Percentiles rank a stretch among this genome's conserved stretches.
These are phyloP conservation scores for Ogataea pilisensis DNA, from an alignment of 805 yeast genomes.

Conservation along the genomic window DNA sequence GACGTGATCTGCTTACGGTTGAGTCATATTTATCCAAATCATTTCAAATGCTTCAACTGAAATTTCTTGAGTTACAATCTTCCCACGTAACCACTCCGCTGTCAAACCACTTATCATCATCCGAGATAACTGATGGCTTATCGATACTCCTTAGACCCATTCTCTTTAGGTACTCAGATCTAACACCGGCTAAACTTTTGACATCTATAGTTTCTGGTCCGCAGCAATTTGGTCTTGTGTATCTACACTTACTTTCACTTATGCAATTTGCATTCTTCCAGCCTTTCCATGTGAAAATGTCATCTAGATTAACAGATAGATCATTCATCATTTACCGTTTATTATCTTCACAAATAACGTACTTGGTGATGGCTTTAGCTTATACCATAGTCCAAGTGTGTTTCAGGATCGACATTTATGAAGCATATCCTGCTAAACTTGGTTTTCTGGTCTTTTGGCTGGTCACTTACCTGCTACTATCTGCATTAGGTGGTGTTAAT, in stretches of 20 bases:
- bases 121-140: conserved; percentile 3
- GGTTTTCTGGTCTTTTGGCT: conserved; percentile 74
- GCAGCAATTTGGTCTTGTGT: conserved; percentile 66
- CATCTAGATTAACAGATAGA: conserved; percentile 39
- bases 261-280: conserved; percentile 59
- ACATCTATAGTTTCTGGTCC: conserved; percentile 55
- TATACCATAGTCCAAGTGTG: conserved; percentile 60
- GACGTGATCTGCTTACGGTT: conserved; percentile 51
- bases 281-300: conserved; percentile 46
- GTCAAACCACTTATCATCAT: background rate
- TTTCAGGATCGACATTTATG: conserved; percentile 56
- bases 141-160: conserved; percentile 10
- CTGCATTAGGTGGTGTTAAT: conserved; percentile 66
- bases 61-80: conserved; percentile 19
- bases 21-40: conserved; percentile 39
- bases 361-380: conserved; percentile 48
- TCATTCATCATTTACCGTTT: conserved; percentile 51
- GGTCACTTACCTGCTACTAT: conserved; percentile 56
- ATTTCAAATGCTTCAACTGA: conserved; percentile 32
- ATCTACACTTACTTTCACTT: conserved; percentile 60
- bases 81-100: conserved; percentile 10
- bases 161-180: conserved; percentile 38
- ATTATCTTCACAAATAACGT: conserved; percentile 46
- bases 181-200: conserved; percentile 37
- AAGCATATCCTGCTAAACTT: conserved; percentile 49